Evolutionary conservation across 345 rosid genomes (phyloP).

Genomic region (Citrus mangshanensis): DNA sequence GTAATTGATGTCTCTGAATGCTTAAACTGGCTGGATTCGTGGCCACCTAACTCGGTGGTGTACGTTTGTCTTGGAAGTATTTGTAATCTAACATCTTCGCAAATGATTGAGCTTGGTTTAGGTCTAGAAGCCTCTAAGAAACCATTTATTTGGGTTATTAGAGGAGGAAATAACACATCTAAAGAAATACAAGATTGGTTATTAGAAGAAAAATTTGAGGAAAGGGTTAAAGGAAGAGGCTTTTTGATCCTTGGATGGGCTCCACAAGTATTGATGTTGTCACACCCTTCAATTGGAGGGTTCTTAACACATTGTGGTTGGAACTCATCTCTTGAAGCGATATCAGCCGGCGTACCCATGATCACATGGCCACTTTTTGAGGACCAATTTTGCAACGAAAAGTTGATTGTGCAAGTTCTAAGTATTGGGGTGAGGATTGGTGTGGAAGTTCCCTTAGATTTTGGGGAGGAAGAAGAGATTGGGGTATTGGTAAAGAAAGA

Average conservation of each 20-base stretch:
- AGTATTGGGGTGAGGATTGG: conserved; percentile 23
- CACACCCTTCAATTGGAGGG: conserved; percentile 34
- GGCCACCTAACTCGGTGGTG: neutral
- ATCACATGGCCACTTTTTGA: conserved; percentile 33
- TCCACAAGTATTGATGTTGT: conserved; percentile 32
- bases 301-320: conserved; percentile 39
- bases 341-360: conserved; percentile 24
- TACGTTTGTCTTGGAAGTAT: conserved; percentile 18
- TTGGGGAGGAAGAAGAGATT: conserved; percentile 24
- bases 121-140: conserved; percentile 26
- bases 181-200: conserved; percentile 18
- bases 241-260: conserved; percentile 33
- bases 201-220: conserved; percentile 13
- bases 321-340: conserved; percentile 32
- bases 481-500: conserved; percentile 23
- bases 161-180: neutral
- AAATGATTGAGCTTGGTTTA: conserved; percentile 25
- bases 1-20: neutral
- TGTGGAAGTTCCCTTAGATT: neutral
- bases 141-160: conserved; percentile 30
- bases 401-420: conserved; percentile 22
- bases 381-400: conserved; percentile 34
- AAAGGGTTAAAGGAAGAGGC: conserved; percentile 24
- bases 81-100: neutral
- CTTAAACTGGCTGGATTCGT: conserved; percentile 5